A percentile compares a stretch with the other conserved stretches of the same genome.
phyloP scores from a whole-genome alignment of 345 rosid genomes.

The Kandelia obovata region DNA sequence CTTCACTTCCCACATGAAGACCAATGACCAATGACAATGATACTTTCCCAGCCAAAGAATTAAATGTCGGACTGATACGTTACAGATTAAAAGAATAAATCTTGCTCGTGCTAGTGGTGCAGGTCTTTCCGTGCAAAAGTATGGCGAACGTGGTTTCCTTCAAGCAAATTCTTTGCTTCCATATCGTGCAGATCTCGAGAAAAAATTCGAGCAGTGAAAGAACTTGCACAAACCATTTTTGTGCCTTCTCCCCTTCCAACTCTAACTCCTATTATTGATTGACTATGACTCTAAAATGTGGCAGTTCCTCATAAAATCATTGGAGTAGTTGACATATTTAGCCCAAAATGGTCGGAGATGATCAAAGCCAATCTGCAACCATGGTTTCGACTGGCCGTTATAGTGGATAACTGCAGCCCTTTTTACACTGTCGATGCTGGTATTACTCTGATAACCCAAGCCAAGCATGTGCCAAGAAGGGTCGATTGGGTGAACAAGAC shows the following conservation, averaged over 20 bases:
- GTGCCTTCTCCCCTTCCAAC: slow-evolving; percentile 25
- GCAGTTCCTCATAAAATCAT: slow-evolving; percentile 86
- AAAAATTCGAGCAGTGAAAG: slow-evolving; percentile 24
- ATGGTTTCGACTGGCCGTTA: slow-evolving; percentile 96
- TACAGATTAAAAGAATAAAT: slow-evolving; percentile 46
- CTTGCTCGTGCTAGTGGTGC: slow-evolving; percentile 19
- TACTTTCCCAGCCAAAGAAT: slow-evolving; percentile 37
- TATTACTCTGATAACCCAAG: slow-evolving; percentile 84
- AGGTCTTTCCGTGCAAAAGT: slow-evolving; percentile 18
- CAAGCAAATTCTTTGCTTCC: slow-evolving; percentile 25
- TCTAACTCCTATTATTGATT: slow-evolving; percentile 23
- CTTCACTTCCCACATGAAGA: slow-evolving; percentile 33
- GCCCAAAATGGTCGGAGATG: slow-evolving; percentile 99
- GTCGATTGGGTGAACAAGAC: slow-evolving; percentile 74
- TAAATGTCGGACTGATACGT: slow-evolving; percentile 34
- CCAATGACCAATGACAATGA: slow-evolving; percentile 30
- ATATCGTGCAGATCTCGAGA: slow-evolving; percentile 20
- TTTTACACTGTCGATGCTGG: slow-evolving; percentile 53
- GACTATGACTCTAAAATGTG: slow-evolving; percentile 79
- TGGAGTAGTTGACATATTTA: slow-evolving; percentile 81
- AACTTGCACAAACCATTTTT: slow-evolving; percentile 20
- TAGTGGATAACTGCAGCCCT: slow-evolving; percentile 93
- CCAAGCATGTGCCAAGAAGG: slow-evolving; percentile 98
- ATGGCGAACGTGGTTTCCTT: slow-evolving; percentile 17
- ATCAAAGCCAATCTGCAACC: slow-evolving; percentile 94